Evolutionary conservation across 2,329 filamentous ascomycete species (phyloP), one percentile per base, ranked within the genome.

Genomic region (Didymella lethalis): DNA sequence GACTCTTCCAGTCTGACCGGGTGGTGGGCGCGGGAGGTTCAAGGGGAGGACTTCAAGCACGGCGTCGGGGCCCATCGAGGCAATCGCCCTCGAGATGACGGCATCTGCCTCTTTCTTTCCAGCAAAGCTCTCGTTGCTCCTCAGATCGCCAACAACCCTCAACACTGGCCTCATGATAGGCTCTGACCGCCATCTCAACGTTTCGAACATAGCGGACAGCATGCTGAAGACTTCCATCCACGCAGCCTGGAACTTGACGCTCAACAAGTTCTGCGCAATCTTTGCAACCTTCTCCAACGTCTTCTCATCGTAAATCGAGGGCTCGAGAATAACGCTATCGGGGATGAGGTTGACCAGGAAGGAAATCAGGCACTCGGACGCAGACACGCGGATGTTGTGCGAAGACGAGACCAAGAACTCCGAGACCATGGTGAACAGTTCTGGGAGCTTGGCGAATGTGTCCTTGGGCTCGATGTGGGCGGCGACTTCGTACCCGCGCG

Each of bases 221-320:
- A 97, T 91, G 66, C 88, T 92, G 80, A 98, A 98, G 0, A 96
- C 93, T 75, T 99, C 93, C 79, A 91, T 88, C 92, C 94, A 97
- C 3, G 95, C 95, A 26, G 90, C 88, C 79, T 98, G 95, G 73
- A 93, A 99, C 72, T 95, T 95, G 38, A 98, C 88, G 50, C 88
- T 93, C 45, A 99, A 83, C 7, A 98, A 82, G 36, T 89, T 86
- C 62, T 89, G 88, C 0, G 90, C 88, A 2, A 84, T 84, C 72
- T 86, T 90, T 12, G 91, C 88, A 23, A 99, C 78, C 74, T 93
- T 94, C 72, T 93, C 91, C 10, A 98, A 79, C 0, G 88, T 85
- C 79, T 96, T 97, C 77, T 98, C 93, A 67, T 98, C 94, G 75
- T 91, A 96, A 46, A 97, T 86, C 2, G 93, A 96, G 25, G 93